These are phyloP conservation scores for Scalesia atractyloides DNA, from an alignment of 129 eudicot genomes.

Conservation along the genomic window DNA sequence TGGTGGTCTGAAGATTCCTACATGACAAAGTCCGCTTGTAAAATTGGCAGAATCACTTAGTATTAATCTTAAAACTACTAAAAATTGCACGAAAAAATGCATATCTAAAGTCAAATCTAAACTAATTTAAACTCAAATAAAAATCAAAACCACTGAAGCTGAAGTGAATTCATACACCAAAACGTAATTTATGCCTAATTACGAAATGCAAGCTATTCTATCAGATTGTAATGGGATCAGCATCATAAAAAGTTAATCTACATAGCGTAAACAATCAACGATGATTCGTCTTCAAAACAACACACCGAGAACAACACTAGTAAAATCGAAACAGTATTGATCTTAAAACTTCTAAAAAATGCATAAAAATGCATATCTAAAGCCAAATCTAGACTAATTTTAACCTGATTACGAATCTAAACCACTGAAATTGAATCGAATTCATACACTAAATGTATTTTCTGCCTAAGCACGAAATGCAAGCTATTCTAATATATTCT, in stretches of 20 bases:
- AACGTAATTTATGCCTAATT: background rate
- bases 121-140: background rate
- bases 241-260: background rate
- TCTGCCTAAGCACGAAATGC: background rate
- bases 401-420: slow-evolving; percentile 2
- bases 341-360: slow-evolving; percentile 4
- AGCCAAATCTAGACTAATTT: slow-evolving; percentile 13
- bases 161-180: slow-evolving; percentile 8
- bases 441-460: slow-evolving; percentile 7
- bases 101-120: slow-evolving; percentile 14
- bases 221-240: background rate
- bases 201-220: background rate
- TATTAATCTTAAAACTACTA: slow-evolving; percentile 8
- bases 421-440: background rate
- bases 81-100: background rate
- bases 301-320: slow-evolving; percentile 8
- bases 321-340: background rate
- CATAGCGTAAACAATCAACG: background rate
- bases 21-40: slow-evolving; percentile 47
- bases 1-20: slow-evolving; percentile 57
- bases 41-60: slow-evolving; percentile 25
- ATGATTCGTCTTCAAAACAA: background rate
- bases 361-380: background rate
- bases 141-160: slow-evolving; percentile 1
- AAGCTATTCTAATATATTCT: background rate